phyloP scores from a whole-genome alignment of 1,139 yeast species.

The Yamadazyma songkhlaensis region DNA sequence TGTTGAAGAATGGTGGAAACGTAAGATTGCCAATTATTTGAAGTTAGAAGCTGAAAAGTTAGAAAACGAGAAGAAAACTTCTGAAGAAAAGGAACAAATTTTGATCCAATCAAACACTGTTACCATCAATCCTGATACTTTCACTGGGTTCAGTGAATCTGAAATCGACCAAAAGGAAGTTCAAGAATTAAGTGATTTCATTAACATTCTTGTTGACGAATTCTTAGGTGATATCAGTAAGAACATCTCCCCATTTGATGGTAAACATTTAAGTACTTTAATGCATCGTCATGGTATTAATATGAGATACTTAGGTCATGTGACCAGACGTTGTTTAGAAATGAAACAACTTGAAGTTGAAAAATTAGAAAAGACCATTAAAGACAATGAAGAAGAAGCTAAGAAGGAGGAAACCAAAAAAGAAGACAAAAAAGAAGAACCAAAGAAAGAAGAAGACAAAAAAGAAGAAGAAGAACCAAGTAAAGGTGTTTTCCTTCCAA shows the following conservation, averaged over 20 bases:
- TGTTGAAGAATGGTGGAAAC: conserved; percentile 85
- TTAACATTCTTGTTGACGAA: conserved; percentile 61
- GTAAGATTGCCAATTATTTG: conserved; percentile 56
- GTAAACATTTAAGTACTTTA: conserved; percentile 63
- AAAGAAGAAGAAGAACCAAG: conserved; percentile 32
- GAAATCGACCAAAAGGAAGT: conserved; percentile 58
- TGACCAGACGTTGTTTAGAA: conserved; percentile 36
- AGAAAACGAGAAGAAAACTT: conserved; percentile 25
- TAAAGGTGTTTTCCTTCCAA: conserved; percentile 42
- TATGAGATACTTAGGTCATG: conserved; percentile 77
- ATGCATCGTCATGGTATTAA: conserved; percentile 86
- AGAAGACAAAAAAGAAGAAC: conserved; percentile 24
- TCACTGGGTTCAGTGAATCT: conserved; percentile 42
- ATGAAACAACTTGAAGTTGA: conserved; percentile 25
- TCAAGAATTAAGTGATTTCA: conserved; percentile 63
- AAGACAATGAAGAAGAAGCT: conserved; percentile 25
- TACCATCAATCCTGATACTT: conserved; percentile 79
- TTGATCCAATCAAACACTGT: conserved; percentile 56
- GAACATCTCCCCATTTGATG: conserved; percentile 73
- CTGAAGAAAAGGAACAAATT: conserved; percentile 46
- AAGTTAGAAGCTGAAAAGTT: conserved; percentile 49
- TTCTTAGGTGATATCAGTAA: conserved; percentile 57
- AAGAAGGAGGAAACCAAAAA: conserved; percentile 28
- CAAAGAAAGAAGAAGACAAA: conserved; percentile 23
- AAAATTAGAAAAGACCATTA: conserved; percentile 19